Base-by-base conservation (phyloP, 176 grass and related monocot species). In the Rhynchospora breviuscula region DNA sequence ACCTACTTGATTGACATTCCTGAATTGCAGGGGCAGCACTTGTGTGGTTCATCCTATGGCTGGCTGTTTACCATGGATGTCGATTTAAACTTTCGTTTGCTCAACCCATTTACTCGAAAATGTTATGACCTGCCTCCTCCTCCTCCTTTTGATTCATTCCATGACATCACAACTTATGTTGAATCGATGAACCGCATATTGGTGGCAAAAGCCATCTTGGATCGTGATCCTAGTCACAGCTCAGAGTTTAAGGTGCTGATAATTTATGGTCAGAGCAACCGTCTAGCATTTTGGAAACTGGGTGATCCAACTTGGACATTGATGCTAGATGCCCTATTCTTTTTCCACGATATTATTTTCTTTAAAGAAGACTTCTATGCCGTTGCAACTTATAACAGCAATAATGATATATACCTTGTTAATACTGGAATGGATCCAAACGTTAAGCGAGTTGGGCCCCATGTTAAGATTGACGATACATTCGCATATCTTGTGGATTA, bases 331-430 rank as follows among this genome's bases (percentile, higher is more conserved):
- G 13, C 35, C 26, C 1, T 0, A 6, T 8, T n/a, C n/a, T 7
- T 3, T 10, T 19, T 59, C 43, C 0, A 57, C 2, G 78, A 80
- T 14, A 19, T 80, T 33, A 62, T 80, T 10, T 59, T 59, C 52
- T 80, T 80, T n/a, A 62, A 80, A 40, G 29, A 59, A 11, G 61
- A 80, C 0, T 59, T 80, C 3, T 80, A 80, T 62, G 78, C 78
- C 11, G 29, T 61, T 46, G 33, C 33, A 59, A 2, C 6, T 59
- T 8, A 15, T 5, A 12, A 21, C 18, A 0, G 2, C 1, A 1
- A 17, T 23, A 19, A 33, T 10, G 15, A 45, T 10, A 70, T 70
- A 45, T 70, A 70, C 45, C 12, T 80, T 33, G 7, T 80, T 33
- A 25, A 80, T 21, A 23, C 11, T 6, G 29, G 56, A 8, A 2